These are phyloP conservation scores for Ceriops decandra DNA, from an alignment of 345 rosid species.

Conservation along the genomic window DNA sequence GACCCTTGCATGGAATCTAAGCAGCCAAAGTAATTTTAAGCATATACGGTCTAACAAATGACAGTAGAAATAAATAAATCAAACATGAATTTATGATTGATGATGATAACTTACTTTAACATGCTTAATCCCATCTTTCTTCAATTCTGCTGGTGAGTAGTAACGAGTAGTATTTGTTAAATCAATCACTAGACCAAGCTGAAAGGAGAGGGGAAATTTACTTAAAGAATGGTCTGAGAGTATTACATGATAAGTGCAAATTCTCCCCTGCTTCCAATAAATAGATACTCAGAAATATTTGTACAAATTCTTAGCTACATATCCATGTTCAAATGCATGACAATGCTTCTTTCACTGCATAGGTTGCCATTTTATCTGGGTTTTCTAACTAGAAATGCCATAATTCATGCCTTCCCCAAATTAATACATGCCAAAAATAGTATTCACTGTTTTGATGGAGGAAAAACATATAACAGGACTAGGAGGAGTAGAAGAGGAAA, in stretches of 20 bases:
- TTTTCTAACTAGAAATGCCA: too few species aligned
- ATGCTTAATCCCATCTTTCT: slow-evolving; percentile 76
- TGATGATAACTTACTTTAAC: slow-evolving; percentile 55
- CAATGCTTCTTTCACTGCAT: too few species aligned
- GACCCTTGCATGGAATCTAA: slow-evolving; percentile 84
- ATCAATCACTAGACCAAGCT: slow-evolving; percentile 97
- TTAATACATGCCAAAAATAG: too few species aligned
- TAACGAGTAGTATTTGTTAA: slow-evolving; percentile 86
- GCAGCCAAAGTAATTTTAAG: slow-evolving; percentile 16
- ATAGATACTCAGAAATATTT: too few species aligned
- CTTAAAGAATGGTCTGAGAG: background rate
- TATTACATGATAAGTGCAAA: too few species aligned
- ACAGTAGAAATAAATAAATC: background rate
- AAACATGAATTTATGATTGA: background rate
- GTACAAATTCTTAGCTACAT: too few species aligned
- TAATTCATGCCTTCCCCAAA: too few species aligned
- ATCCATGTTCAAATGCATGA: too few species aligned
- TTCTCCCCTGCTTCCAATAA: too few species aligned
- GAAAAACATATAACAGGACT: too few species aligned
- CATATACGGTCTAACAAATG: background rate
- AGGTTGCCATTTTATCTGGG: too few species aligned
- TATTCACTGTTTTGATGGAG: too few species aligned
- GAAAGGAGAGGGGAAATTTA: slow-evolving; percentile 6
- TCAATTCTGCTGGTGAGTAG: slow-evolving; percentile 65
- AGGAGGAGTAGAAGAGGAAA: background rate